A percentile compares a stretch with the other conserved stretches of the same genome.
Conservation (phyloP, 768 basidiomycete species). For the Butyriboletus loyo region DNA sequence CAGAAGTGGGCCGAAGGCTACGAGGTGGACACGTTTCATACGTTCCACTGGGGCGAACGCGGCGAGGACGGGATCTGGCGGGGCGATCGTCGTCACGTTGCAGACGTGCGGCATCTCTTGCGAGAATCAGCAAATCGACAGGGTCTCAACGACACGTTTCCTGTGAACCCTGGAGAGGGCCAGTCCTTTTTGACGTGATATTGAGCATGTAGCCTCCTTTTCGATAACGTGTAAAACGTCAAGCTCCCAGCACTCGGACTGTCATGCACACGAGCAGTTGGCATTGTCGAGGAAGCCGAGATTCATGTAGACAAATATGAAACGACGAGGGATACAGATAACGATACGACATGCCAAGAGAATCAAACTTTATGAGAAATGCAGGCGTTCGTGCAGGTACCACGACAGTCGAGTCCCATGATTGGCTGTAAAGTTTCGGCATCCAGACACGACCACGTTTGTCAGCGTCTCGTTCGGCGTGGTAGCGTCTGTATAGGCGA, state of each 20-base stretch:
- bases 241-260: too few species aligned
- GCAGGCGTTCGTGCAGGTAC: constrained; percentile 25
- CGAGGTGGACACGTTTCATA: constrained; percentile 52
- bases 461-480: constrained; percentile 29
- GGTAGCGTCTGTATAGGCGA: constrained; percentile 34
- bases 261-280: background rate
- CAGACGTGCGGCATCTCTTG: constrained; percentile 36
- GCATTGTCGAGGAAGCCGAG: background rate
- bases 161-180: background rate
- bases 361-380: constrained; percentile 18
- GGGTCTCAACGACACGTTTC: constrained; percentile 27
- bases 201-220: background rate
- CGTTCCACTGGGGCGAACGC: constrained; percentile 48
- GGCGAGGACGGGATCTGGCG: constrained; percentile 34
- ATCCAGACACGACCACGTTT: constrained; percentile 25
- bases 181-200: background rate
- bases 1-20: constrained; percentile 43
- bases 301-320: background rate
- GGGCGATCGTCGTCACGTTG: constrained; percentile 33
- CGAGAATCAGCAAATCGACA: constrained; percentile 41
- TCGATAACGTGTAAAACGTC: background rate
- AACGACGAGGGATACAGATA: constrained; percentile 3
- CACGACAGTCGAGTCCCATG: constrained; percentile 26
- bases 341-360: background rate
- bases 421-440: constrained; percentile 17